phyloP scores from a whole-genome alignment of 768 basidiomycete species.

The Kwoniella shandongensis region DNA sequence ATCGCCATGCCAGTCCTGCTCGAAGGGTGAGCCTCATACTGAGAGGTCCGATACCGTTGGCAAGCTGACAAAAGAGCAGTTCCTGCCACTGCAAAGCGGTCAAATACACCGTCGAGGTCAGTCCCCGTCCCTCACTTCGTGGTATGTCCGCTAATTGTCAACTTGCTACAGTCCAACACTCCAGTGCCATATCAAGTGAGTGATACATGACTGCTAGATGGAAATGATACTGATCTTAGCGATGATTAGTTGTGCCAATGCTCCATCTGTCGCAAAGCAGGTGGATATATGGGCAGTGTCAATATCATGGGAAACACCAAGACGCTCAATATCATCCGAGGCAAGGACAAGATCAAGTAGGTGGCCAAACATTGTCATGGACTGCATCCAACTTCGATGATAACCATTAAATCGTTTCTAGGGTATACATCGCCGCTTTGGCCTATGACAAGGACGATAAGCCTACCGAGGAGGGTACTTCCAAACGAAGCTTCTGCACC shows the following conservation, averaged over 20 bases:
- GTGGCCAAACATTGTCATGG: too few species aligned
- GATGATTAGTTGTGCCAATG: slow-evolving; percentile 43
- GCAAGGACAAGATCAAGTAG: slow-evolving; percentile 51
- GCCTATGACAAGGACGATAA: slow-evolving; percentile 44
- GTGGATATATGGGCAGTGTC: slow-evolving; percentile 53
- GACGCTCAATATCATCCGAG: slow-evolving; percentile 43
- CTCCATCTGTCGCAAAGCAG: slow-evolving; percentile 52
- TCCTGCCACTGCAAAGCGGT: slow-evolving; percentile 51
- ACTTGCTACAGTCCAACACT: slow-evolving; percentile 37
- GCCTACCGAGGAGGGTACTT: slow-evolving; percentile 29
- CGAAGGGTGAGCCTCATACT: slow-evolving; percentile 36
- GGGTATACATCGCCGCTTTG: slow-evolving; percentile 42
- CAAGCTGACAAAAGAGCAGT: slow-evolving; percentile 14
- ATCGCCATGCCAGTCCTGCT: slow-evolving; percentile 40
- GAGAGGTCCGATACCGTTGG: neutral
- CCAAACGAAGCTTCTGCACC: slow-evolving; percentile 45
- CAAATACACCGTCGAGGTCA: slow-evolving; percentile 45
- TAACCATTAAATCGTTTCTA: too few species aligned
- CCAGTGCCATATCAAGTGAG: slow-evolving; percentile 50
- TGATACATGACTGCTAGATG: neutral
- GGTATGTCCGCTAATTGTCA: neutral
- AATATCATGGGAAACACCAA: slow-evolving; percentile 53
- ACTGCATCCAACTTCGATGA: neutral
- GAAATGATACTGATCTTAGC: neutral
- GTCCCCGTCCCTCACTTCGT: neutral